A percentile compares a stretch with the other conserved stretches of the same genome.
Evolutionary conservation across 2,329 filamentous ascomycete species (phyloP).

Genomic region (Pseudogymnoascus pannorum): DNA sequence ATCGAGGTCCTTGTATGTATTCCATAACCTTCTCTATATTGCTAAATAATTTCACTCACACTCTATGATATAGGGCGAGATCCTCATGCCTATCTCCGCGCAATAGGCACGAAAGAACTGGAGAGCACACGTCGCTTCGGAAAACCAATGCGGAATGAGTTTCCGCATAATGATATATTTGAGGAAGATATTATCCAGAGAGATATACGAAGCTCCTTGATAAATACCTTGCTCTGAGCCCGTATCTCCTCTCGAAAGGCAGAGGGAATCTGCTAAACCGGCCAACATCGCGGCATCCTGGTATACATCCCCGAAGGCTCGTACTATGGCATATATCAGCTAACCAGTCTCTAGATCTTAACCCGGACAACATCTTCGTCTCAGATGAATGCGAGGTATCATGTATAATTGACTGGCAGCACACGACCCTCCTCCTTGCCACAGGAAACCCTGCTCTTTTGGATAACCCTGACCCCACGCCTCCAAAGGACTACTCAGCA

Average conservation of each 20-base stretch:
- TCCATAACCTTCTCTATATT: background rate
- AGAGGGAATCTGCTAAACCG: background rate
- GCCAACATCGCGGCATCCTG: constrained; percentile 14
- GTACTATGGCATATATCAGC: background rate
- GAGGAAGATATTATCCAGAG: background rate
- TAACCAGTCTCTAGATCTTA: constrained; percentile 2
- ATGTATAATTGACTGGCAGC: constrained; percentile 37
- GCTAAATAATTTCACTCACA: background rate
- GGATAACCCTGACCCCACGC: constrained; percentile 31
- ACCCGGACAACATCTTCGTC: constrained; percentile 27
- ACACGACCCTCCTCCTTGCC: constrained; percentile 30
- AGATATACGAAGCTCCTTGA: background rate
- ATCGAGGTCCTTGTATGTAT: background rate
- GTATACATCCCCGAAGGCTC: background rate
- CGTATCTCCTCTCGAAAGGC: background rate
- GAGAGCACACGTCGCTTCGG: background rate
- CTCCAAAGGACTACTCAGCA: constrained; percentile 23
- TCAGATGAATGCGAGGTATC: constrained; percentile 27
- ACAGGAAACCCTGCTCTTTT: constrained; percentile 33
- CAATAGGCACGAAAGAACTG: background rate
- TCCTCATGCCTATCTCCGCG: background rate
- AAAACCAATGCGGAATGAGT: background rate
- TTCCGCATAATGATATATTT: background rate
- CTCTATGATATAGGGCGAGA: background rate
- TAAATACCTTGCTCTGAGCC: background rate